These are phyloP conservation scores for Salvia sclarea DNA, from an alignment of 305 asterid species.

Conservation along the genomic window DNA sequence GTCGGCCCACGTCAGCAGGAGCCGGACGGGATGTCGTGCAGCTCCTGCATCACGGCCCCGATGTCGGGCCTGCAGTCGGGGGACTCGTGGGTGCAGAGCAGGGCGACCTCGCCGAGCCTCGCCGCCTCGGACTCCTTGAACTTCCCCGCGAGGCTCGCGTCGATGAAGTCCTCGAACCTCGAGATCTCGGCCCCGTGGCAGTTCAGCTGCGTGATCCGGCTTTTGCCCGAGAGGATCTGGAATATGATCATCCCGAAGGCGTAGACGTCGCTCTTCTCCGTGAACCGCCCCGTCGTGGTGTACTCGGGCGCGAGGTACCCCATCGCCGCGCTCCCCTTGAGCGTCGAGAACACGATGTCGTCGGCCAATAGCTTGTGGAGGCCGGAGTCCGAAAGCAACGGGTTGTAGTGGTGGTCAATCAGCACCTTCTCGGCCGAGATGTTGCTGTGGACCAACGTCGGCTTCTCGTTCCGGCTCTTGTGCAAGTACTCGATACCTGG, in stretches of 20 bases:
- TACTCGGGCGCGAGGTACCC: constrained; percentile 97
- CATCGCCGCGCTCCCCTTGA: constrained; percentile 96
- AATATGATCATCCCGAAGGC: constrained; percentile 94
- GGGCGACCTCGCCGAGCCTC: constrained; percentile 77
- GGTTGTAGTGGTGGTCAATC: constrained; percentile 73
- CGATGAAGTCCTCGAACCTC: constrained; percentile 70
- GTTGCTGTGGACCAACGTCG: constrained; percentile 71
- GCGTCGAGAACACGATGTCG: constrained; percentile 79
- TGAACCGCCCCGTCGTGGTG: constrained; percentile 86
- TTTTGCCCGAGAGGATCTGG: constrained; percentile 84
- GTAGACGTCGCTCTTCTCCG: constrained; percentile 85
- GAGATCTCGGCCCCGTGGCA: constrained; percentile 81
- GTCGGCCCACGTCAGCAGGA: constrained; percentile 21
- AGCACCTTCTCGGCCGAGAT: constrained; percentile 94
- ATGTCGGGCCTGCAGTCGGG: constrained; percentile 72
- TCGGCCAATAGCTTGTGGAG: constrained; percentile 80
- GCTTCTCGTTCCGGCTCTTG: constrained; percentile 50
- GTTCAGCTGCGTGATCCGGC: constrained; percentile 62
- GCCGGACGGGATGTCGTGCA: constrained; percentile 39
- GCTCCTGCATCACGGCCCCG: constrained; percentile 61
- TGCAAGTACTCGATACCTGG: constrained; percentile 86
- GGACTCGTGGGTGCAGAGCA: constrained; percentile 76
- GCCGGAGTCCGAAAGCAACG: constrained; percentile 84
- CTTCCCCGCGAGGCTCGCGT: constrained; percentile 61
- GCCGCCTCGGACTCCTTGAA: constrained; percentile 77